Evolutionary conservation across 2,329 filamentous ascomycete genomes (phyloP), one percentile per base, ranked within the genome.

Genomic region (Phialophora expanda): DNA sequence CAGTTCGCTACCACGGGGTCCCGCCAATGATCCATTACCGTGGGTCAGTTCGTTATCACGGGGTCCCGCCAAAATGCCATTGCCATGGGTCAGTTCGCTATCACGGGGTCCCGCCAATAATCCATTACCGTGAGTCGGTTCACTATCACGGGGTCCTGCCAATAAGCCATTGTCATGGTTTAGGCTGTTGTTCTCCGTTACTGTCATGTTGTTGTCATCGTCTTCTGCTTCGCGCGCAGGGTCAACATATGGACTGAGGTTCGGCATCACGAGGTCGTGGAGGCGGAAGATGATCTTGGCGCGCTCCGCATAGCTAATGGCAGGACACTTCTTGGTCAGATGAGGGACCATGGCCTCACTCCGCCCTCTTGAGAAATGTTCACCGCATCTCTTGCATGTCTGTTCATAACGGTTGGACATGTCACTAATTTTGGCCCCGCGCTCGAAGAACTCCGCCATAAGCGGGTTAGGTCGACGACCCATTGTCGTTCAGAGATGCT

Each of bases 361-460:
- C 68, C 93, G 88, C 67, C 93, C 93, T 76, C 96, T 96, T 69
- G 92, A 90, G 69, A 97, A 97, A 77, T 90, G 90, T 78, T 95
- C 90, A 71, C 92, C 92, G 77, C 92, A 96, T 71, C 88, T 85
- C 78, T 91, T 94, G 86, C 93, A 97, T 12, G 91, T 95, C 76
- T 97, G 92, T 73, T 92, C 89, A 76, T 97, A 97, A 65, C 93
- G 88, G 78, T 96, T 97, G 81, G 91, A 95, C 70, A 91, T 90
- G 80, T 97, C 92, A 75, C 90, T 88, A 73, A 97, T 85, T 80
- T 97, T 97, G 46, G 87, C 86, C 9, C 93, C 93, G 72, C 93
- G 87, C 77, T 91, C 87, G 78, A 97, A 97, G 82, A 92, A 95
- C 79, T 94, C 88, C 77, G 91, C 85, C 77, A 97, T 93, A 72